These are phyloP conservation scores for Lantana camara DNA, from an alignment of 257 asterid genomes.

Conservation along the genomic window DNA sequence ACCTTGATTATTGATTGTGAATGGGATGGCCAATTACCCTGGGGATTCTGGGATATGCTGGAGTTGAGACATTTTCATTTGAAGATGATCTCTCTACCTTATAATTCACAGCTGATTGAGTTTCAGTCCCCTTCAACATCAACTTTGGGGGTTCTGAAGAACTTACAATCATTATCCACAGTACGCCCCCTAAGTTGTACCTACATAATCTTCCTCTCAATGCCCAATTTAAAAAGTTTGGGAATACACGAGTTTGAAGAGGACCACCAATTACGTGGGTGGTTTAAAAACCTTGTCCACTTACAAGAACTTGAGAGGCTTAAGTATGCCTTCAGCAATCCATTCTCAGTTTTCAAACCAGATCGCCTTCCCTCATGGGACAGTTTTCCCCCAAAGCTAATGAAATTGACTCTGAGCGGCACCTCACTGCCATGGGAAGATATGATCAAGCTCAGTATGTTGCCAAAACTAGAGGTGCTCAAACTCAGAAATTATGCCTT, in stretches of 20 bases:
- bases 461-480: slow-evolving; percentile 38
- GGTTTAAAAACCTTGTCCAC: slow-evolving; percentile 13
- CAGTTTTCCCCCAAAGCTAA: slow-evolving; percentile 26
- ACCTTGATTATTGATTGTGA: slow-evolving; percentile 21
- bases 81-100: slow-evolving; percentile 1
- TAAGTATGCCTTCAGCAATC: slow-evolving; percentile 28
- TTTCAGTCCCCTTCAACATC: not conserved
- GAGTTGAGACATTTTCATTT: slow-evolving; percentile 31
- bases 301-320: slow-evolving; percentile 23
- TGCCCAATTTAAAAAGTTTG: slow-evolving; percentile 34
- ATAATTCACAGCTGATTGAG: not conserved
- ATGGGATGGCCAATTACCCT: slow-evolving; percentile 21
- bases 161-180: slow-evolving; percentile 24
- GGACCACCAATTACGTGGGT: slow-evolving; percentile 19
- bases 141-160: not conserved
- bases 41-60: slow-evolving; percentile 22
- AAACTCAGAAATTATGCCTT: slow-evolving; percentile 35
- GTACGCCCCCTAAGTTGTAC: slow-evolving; percentile 27
- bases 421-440: slow-evolving; percentile 36
- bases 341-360: slow-evolving; percentile 15
- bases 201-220: slow-evolving; percentile 8
- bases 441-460: slow-evolving; percentile 26
- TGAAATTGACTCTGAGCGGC: slow-evolving; percentile 35
- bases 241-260: slow-evolving; percentile 32
- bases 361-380: slow-evolving; percentile 9